These are phyloP conservation scores for Epithele typhae DNA, from an alignment of 768 basidiomycete genomes.

Conservation along the genomic window DNA sequence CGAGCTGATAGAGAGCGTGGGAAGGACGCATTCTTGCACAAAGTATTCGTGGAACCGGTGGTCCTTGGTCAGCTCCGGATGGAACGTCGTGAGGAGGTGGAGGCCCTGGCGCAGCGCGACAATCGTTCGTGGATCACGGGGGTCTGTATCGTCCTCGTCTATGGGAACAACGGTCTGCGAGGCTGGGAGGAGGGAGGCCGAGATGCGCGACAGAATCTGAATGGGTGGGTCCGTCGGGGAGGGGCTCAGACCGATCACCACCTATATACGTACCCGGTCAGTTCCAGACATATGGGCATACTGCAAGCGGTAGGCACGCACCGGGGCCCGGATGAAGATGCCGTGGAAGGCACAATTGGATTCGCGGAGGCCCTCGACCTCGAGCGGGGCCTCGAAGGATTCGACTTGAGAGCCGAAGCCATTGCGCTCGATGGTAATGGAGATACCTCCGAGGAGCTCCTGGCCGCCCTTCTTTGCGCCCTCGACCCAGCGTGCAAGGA, in stretches of 20 bases:
- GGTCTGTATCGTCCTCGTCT: constrained; percentile 41
- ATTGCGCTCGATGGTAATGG: constrained; percentile 78
- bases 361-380: constrained; percentile 58
- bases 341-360: constrained; percentile 65
- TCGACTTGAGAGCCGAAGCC: constrained; percentile 94
- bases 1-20: constrained; percentile 9
- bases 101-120: constrained; percentile 85
- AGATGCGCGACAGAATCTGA: constrained; percentile 66
- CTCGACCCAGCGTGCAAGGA: constrained; percentile 70
- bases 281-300: neutral
- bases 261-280: constrained; percentile 35
- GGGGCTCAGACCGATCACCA: constrained; percentile 51
- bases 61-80: constrained; percentile 89
- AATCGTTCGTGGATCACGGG: constrained; percentile 56
- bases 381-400: constrained; percentile 81
- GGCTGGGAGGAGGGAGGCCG: constrained; percentile 45
- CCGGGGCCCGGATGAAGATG: constrained; percentile 93
- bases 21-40: constrained; percentile 62
- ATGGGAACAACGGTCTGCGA: constrained; percentile 32
- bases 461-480: constrained; percentile 86
- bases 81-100: constrained; percentile 87
- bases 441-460: constrained; percentile 77
- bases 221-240: constrained; percentile 51
- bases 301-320: constrained; percentile 30
- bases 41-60: constrained; percentile 91